phyloP scores from a whole-genome alignment of 2,329 filamentous ascomycete genomes.

The Sporothrix variecibatus region DNA sequence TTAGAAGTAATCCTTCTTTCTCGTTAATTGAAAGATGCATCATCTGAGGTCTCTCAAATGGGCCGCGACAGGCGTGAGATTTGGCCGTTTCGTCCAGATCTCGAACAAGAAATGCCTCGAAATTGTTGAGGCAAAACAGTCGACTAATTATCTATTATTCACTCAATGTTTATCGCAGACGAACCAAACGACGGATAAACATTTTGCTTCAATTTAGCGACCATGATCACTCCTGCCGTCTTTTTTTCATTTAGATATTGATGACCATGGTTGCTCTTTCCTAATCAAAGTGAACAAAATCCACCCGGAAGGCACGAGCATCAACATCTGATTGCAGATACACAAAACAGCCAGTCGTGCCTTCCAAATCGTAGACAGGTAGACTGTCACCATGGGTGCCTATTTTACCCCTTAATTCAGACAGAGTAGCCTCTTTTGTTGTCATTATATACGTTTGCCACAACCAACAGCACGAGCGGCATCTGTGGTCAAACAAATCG shows the following conservation, averaged over 20 bases:
- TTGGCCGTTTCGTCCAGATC: background rate
- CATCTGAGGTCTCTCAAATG: background rate
- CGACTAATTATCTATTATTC: background rate
- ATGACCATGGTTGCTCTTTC: background rate
- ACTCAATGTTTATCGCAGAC: too few species aligned
- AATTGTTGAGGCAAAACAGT: background rate
- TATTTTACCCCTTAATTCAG: background rate
- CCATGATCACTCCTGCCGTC: background rate
- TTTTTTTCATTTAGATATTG: too few species aligned
- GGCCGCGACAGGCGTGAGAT: slow-evolving; percentile 5
- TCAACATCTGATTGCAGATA: background rate
- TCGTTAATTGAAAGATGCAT: background rate
- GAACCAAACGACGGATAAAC: too few species aligned
- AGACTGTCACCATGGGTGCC: background rate
- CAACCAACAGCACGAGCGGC: background rate
- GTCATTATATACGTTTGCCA: background rate
- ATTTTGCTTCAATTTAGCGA: background rate
- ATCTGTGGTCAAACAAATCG: background rate
- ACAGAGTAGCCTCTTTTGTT: background rate
- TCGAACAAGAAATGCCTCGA: background rate
- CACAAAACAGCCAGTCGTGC: background rate
- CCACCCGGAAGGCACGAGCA: background rate
- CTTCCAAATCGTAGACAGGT: background rate
- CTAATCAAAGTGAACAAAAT: background rate
- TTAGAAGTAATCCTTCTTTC: background rate